phyloP scores from a whole-genome alignment of 2,329 filamentous ascomycete species.

The Plectosphaerella plurivora region DNA sequence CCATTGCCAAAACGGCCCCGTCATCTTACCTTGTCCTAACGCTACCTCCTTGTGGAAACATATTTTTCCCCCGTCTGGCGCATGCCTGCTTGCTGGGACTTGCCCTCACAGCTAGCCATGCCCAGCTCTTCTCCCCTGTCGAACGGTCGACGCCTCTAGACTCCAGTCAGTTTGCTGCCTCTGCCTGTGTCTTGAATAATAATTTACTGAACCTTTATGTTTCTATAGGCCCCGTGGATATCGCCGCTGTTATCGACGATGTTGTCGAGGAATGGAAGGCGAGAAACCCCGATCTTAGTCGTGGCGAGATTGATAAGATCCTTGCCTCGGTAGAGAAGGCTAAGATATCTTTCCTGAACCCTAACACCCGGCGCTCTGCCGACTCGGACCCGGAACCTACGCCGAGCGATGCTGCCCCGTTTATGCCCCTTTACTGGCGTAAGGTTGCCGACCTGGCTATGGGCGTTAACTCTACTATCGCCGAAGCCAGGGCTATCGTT shows the following conservation, averaged over 20 bases:
- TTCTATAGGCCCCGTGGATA: not conserved
- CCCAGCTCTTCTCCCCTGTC: not conserved
- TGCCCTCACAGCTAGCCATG: not conserved
- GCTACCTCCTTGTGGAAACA: not conserved
- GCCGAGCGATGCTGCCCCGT: not conserved
- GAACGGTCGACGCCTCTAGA: not conserved
- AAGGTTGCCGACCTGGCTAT: not conserved
- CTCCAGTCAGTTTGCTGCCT: not conserved
- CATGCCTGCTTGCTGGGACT: not conserved
- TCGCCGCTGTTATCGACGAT: conserved; percentile 3
- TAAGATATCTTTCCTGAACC: conserved; percentile 1
- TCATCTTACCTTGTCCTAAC: not conserved
- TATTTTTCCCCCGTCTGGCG: not conserved
- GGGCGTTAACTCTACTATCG: conserved; percentile 1
- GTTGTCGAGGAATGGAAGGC: conserved; percentile 3
- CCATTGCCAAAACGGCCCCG: not conserved
- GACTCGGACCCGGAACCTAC: conserved; percentile 1
- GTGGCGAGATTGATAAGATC: conserved; percentile 1
- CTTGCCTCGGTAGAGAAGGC: conserved; percentile 2
- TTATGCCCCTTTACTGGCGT: conserved; percentile 3
- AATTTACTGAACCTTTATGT: not conserved
- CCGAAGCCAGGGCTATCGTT: not conserved
- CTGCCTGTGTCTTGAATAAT: not conserved
- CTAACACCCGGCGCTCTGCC: not conserved
- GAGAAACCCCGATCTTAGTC: not conserved